Base-by-base conservation (phyloP, 345 rosid genomes). In the Leavenworthia alabamica region DNA sequence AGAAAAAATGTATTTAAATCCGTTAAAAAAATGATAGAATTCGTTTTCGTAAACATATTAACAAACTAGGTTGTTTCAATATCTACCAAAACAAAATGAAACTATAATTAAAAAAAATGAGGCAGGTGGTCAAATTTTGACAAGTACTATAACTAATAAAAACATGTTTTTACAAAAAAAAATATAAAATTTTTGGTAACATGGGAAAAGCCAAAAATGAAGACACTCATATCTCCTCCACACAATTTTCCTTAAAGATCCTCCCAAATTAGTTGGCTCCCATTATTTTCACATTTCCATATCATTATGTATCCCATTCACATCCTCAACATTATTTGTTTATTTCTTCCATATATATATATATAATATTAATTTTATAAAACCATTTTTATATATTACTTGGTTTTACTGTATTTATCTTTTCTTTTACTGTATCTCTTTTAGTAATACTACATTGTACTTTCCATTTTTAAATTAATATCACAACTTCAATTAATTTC, bases 261-360 rank as follows among this genome's bases (percentile, higher is more conserved):
- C 52, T 55, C 53, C 65, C 46, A 48, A 31, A 71, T 71, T 62
- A 56, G 70, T 71, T 71, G 75, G 75, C 65, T 71, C 70, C 70
- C 75, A 71, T 56, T 70, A 71, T 71, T 56, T 71, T 48, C 70
- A 71, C 70, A 48, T 63, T 63, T 71, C 53, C 19, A 12, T 71
- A 48, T 70, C 63, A 62, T 56, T 70, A 20, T 62, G 63, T 37
- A 61, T 28, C 68, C 68, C 67, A 70, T 70, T 70, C 63, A 62
- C 60, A 44, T 51, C 61, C 61, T n/a, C 73, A 60, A 60, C 49
- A 51, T 36, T 60, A 44, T 36, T 50, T 33, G 24, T 60, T 50
- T 33, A 17, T 60, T 41, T 60, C 53, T 16, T 41, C 32, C 0
- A 27, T 50, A 23, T 32, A 6, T 26, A 11, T 16, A 11, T 48